Percentiles rank a stretch among this genome's conserved stretches.
Conservation (phyloP, 345 rosid species). For the Sisymbrium irio region DNA sequence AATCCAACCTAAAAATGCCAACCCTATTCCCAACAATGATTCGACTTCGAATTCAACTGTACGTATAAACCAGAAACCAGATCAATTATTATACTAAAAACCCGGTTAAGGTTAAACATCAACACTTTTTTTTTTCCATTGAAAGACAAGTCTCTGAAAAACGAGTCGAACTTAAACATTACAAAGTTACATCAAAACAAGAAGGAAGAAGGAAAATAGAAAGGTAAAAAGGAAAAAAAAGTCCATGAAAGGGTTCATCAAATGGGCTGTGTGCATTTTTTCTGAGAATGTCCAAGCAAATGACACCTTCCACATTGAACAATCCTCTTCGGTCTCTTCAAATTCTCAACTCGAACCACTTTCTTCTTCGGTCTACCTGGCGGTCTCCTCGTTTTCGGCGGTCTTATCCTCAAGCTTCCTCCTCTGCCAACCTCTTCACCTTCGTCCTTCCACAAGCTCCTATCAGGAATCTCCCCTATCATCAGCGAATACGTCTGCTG, state of each 20-base stretch:
- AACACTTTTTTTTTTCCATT: neutral
- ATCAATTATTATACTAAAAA: neutral
- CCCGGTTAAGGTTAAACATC: neutral
- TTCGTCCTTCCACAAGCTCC: constrained; percentile 57
- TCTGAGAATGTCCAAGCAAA: constrained; percentile 98
- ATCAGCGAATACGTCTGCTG: constrained; percentile 75
- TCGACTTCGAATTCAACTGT: neutral
- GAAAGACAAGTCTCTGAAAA: constrained; percentile 15
- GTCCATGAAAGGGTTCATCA: constrained; percentile 37
- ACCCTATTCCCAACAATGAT: neutral
- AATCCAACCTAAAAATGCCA: neutral
- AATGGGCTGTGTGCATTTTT: constrained; percentile 88
- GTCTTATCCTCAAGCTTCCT: constrained; percentile 60
- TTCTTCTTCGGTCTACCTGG: constrained; percentile 99
- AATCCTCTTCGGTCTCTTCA: constrained; percentile 90
- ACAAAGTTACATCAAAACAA: constrained; percentile 32
- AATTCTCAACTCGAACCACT: constrained; percentile 85
- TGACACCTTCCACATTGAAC: constrained; percentile 99
- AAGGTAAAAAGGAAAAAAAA: neutral
- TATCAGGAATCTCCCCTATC: constrained; percentile 67
- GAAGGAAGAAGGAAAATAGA: neutral
- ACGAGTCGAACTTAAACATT: constrained; percentile 14
- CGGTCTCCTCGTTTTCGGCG: constrained; percentile 94
- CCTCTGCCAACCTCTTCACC: constrained; percentile 60
- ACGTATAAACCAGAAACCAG: neutral